Base-by-base conservation (phyloP, 352 stramenopile genomes). In the Phytophthora pluvialis region DNA sequence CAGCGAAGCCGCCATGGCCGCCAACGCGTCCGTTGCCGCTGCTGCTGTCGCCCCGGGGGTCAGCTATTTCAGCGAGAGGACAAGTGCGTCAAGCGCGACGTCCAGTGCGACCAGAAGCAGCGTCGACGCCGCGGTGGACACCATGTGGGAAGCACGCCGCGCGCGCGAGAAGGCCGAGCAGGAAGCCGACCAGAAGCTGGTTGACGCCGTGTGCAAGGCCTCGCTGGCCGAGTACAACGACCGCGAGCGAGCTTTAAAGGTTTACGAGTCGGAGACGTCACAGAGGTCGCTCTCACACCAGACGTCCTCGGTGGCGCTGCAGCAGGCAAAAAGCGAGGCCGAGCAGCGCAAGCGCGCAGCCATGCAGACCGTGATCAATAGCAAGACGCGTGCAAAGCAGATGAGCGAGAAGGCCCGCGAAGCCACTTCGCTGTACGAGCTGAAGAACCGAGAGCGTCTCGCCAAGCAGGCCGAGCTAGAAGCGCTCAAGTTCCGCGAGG, bases 191-290 rank as follows among this genome's bases (percentile, higher is more conserved):
- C 76, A 83, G 53, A 91, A 93, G 57, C 70, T 95, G 10, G 70
- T 95, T 10, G 81, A 93, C 21, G 87, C 87, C 0, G 87, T 95
- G 26, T 87, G 83, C 48, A 84, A 88, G 61, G 85, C 83, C 16
- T 95, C 87, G 28, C 65, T 95, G 45, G 72, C 81, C 12, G 87
- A 93, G 56, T 91, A 64, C 50, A 93, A 90, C 28, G 80, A 90
- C 29, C 80, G 80, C 15, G 72, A 93, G 65, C 84, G 81, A 35
- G 78, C 72, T 25, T 44, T 92, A 5, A 72, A 90, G 31, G 46
- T 69, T 5, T 91, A 89, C 57, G 76, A 86, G 26, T 72, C 61
- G 6, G 70, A 81, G 48, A 65, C 77, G 9, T 72, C 58, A 5
- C 60, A 75, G 44, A 73, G 67, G 9, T 64, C 73, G 4, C 50